Conservation (phyloP, 768 basidiomycete genomes). For the Leccinum subgranulosum region DNA sequence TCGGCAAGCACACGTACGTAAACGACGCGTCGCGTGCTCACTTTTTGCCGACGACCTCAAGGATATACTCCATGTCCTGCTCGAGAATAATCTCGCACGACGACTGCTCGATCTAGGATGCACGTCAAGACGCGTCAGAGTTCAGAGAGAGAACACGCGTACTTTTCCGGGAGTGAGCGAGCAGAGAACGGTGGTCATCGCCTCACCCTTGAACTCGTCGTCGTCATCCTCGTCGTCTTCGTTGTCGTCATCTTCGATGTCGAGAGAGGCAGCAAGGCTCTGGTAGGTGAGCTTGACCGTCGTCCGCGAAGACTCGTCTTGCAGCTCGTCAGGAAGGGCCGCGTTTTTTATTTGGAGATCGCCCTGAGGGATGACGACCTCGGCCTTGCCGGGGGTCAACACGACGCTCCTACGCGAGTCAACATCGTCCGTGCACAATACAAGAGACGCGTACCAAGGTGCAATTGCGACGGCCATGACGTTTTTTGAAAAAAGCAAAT, state of each 20-base stretch:
- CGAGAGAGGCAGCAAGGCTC: constrained; percentile 30
- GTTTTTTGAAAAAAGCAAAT: constrained; percentile 6
- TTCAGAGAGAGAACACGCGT: constrained; percentile 12
- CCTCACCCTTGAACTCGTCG: constrained; percentile 37
- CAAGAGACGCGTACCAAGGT: constrained; percentile 51
- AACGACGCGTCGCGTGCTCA: constrained; percentile 29
- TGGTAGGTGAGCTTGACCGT: constrained; percentile 65
- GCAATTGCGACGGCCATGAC: constrained; percentile 62
- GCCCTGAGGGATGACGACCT: constrained; percentile 55
- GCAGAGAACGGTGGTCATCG: constrained; percentile 61
- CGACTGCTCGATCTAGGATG: constrained; percentile 69
- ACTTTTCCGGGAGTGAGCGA: constrained; percentile 84
- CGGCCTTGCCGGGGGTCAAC: constrained; percentile 55
- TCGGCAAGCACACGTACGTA: neutral
- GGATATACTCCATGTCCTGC: constrained; percentile 58
- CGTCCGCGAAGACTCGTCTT: constrained; percentile 56
- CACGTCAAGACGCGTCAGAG: constrained; percentile 6
- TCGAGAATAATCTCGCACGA: constrained; percentile 68
- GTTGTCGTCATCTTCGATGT: constrained; percentile 42
- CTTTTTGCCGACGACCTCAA: constrained; percentile 84
- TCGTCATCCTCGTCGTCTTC: constrained; percentile 39
- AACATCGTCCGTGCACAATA: constrained; percentile 1
- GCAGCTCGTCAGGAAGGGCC: constrained; percentile 71
- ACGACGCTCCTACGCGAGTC: constrained; percentile 52
- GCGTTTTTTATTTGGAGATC: constrained; percentile 82